Evolutionary conservation across 2,329 filamentous ascomycete genomes (phyloP).

Genomic region (Aspergillus melleus): DNA sequence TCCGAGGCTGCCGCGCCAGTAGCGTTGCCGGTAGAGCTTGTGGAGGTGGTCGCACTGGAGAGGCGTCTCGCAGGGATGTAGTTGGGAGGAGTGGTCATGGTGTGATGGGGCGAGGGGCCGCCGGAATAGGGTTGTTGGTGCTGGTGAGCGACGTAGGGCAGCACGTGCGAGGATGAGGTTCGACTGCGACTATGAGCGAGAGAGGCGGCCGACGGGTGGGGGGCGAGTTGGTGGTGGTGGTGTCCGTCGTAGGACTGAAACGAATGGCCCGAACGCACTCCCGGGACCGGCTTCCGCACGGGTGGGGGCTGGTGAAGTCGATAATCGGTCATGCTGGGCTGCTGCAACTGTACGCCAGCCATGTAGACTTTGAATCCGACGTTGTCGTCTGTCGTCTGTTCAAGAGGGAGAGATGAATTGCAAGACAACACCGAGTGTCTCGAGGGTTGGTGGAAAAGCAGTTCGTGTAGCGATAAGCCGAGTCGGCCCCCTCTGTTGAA

Average conservation of each 20-base stretch:
- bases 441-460: neutral
- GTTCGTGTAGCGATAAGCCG: constrained; percentile 5
- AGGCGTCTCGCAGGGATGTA: constrained; percentile 33
- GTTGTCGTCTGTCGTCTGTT: neutral
- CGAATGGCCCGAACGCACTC: constrained; percentile 24
- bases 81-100: constrained; percentile 24
- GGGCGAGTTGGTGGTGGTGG: constrained; percentile 24
- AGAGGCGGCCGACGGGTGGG: constrained; percentile 27
- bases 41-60: constrained; percentile 44
- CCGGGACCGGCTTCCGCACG: constrained; percentile 30
- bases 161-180: constrained; percentile 39
- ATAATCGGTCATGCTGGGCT: constrained; percentile 39
- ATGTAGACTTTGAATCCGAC: constrained; percentile 19
- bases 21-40: constrained; percentile 40
- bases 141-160: constrained; percentile 28
- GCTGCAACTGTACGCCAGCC: constrained; percentile 28
- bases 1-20: constrained; percentile 29
- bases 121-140: constrained; percentile 27
- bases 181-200: constrained; percentile 38
- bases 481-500: neutral
- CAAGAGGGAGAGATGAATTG: neutral
- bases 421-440: neutral
- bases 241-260: constrained; percentile 29
- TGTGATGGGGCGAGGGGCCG: constrained; percentile 27
- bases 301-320: constrained; percentile 35